Evolutionary conservation across 1,284 basidiomycete species (phyloP), one percentile per base, ranked within the genome.

Genomic region (Marasmius tenuissimus): DNA sequence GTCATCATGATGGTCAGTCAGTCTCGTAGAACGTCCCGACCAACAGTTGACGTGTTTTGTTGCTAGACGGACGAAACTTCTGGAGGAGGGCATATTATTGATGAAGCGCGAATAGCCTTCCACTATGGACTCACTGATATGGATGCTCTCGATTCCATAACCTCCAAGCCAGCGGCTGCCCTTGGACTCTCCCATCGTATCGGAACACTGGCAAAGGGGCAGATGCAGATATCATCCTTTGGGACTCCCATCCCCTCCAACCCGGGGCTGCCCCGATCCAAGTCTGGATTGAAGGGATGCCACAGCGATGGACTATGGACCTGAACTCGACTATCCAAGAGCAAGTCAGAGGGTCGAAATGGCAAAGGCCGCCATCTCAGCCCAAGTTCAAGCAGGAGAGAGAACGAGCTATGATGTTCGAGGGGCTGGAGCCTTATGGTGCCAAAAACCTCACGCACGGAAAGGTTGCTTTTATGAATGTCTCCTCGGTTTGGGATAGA

Each of bases 31-130:
- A 12, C 53, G 18, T 42, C 18, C 14, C 45, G 48, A 39, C 9
- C 35, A 42, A n/a, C 3, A 9, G 16, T 37, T 14, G 35, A 38
- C 9, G 34, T 16, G 9, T 37, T 20, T 54, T 16, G 12, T 4
- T 22, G 38, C 5, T 62, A 87, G 86, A 84, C 83, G 49, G 84
- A 85, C 65, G 86, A 88, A 64, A 85, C 86, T 18, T 78, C 81
- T 1, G 72, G 91, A 69, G 88, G 88, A 20, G 82, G 93, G 14
- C 88, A 87, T 71, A 80, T 96, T 8, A 75, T 93, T 14, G 87
- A 89, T 70, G 92, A 96, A 76, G 94, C 93, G 0, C 89, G 91
- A 58, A 88, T 92, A 73, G 92, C 89, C 2, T 87, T 93, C 71
- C 86, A 91, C 69, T 94, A 84, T 64, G 82, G 85, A 48, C 78